phyloP scores from a whole-genome alignment of 352 stramenopile species.

The Thraustochytrium sp. region DNA sequence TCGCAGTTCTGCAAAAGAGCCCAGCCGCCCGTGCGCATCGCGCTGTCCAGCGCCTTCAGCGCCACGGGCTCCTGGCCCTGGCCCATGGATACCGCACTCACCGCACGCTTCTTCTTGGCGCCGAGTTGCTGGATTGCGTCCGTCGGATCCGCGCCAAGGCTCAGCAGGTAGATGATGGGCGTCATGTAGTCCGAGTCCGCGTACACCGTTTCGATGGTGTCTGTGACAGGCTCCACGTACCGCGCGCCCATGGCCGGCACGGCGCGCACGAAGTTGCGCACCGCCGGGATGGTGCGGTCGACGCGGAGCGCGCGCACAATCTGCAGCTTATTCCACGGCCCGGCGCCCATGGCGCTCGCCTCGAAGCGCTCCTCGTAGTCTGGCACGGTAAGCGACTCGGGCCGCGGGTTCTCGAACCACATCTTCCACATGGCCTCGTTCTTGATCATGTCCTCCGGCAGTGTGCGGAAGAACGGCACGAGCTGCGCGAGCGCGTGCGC shows the following conservation, averaged over 20 bases:
- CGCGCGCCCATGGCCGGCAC: slow-evolving; percentile 89
- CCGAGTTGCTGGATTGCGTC: slow-evolving; percentile 93
- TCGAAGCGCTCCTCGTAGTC: slow-evolving; percentile 45
- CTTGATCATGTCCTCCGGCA: slow-evolving; percentile 90
- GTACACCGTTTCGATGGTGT: slow-evolving; percentile 97
- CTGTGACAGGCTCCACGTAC: slow-evolving; percentile 96
- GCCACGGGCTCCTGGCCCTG: slow-evolving; percentile 96
- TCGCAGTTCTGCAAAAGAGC: slow-evolving; percentile 97
- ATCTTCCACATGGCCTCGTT: slow-evolving; percentile 91
- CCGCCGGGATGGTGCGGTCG: slow-evolving; percentile 92
- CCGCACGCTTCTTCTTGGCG: slow-evolving; percentile 91
- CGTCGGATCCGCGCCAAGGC: slow-evolving; percentile 91
- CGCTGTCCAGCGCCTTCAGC: slow-evolving; percentile 91
- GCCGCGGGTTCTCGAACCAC: slow-evolving; percentile 97
- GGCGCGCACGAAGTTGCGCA: slow-evolving; percentile 94
- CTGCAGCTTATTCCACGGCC: slow-evolving; percentile 91
- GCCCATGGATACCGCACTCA: slow-evolving; percentile 92
- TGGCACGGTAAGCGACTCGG: slow-evolving; percentile 70
- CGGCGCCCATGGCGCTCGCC: slow-evolving; percentile 73
- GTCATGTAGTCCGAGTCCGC: slow-evolving; percentile 88
- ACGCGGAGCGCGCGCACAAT: slow-evolving; percentile 92
- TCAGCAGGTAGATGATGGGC: slow-evolving; percentile 95
- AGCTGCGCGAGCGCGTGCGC: slow-evolving; percentile 88
- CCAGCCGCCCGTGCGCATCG: slow-evolving; percentile 93
- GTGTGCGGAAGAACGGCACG: slow-evolving; percentile 91